These are phyloP conservation scores for Orobanche coerulescens DNA, from an alignment of 257 asterid species.

Conservation along the genomic window DNA sequence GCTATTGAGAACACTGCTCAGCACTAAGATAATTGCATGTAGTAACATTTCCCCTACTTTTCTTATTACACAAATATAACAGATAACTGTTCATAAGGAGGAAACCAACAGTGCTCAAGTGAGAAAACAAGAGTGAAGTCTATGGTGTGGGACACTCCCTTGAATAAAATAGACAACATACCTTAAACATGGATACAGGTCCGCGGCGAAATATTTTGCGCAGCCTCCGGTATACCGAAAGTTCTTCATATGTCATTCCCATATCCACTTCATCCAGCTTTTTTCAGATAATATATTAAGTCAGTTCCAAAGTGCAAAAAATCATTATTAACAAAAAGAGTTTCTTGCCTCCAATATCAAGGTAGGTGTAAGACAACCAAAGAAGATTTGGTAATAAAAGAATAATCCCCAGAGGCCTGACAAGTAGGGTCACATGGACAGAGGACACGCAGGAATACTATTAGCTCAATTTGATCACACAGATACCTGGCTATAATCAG, in stretches of 20 bases:
- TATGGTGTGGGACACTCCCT: no score
- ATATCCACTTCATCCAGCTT: slow-evolving; percentile 97
- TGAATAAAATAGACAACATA: slow-evolving; percentile 23
- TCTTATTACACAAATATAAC: no score
- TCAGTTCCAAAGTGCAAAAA: slow-evolving; percentile 12
- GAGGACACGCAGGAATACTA: background rate
- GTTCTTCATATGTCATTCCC: slow-evolving; percentile 96
- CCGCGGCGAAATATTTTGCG: slow-evolving; percentile 94
- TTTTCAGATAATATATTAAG: slow-evolving; percentile 18
- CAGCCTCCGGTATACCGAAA: slow-evolving; percentile 83
- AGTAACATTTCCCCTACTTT: no score
- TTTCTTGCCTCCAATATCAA: background rate
- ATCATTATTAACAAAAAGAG: background rate
- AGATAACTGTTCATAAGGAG: no score
- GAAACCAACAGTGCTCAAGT: no score
- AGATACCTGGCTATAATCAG: slow-evolving; percentile 77
- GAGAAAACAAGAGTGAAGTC: no score
- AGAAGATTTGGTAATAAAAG: slow-evolving; percentile 6
- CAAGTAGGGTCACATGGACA: background rate
- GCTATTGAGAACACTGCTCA: no score
- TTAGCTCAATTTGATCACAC: background rate
- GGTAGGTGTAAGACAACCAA: background rate
- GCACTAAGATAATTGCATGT: no score
- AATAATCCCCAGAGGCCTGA: background rate
- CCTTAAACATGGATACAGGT: slow-evolving; percentile 97